A percentile compares a stretch with the other conserved stretches of the same genome.
Evolutionary conservation across 2,329 filamentous ascomycete genomes (phyloP).

Genomic region (Colletotrichum noveboracense): DNA sequence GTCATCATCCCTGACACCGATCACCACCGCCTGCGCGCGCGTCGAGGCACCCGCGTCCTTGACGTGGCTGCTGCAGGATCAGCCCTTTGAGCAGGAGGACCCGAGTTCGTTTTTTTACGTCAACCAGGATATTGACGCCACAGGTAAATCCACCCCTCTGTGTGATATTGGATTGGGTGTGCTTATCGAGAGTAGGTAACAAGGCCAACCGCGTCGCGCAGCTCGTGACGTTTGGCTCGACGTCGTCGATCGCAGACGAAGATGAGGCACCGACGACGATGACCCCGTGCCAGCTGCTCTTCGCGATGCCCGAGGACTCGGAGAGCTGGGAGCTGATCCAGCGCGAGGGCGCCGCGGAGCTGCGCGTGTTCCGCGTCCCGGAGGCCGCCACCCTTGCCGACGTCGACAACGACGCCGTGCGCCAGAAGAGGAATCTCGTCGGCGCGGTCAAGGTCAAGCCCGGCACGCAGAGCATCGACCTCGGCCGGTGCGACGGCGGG

Average conservation of each 20-base stretch:
- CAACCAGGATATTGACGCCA: constrained; percentile 19
- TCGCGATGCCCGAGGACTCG: constrained; percentile 18
- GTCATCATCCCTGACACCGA: neutral
- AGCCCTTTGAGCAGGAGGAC: constrained; percentile 20
- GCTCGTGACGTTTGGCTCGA: constrained; percentile 14
- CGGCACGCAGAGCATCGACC: constrained; percentile 11
- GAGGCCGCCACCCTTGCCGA: neutral
- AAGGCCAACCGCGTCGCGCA: constrained; percentile 20
- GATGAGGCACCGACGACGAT: neutral
- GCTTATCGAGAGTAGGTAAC: neutral
- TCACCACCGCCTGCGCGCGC: constrained; percentile 1
- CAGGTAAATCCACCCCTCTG: neutral
- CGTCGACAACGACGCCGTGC: neutral
- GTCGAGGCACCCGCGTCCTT: constrained; percentile 11
- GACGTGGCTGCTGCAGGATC: constrained; percentile 17
- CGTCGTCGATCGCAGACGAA: neutral
- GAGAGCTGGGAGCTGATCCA: constrained; percentile 23
- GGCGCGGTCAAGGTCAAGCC: constrained; percentile 7
- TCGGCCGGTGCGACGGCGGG: constrained; percentile 1
- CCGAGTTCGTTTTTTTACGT: constrained; percentile 22
- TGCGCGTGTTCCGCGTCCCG: constrained; percentile 8
- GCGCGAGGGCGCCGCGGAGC: constrained; percentile 11
- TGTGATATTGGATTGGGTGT: neutral
- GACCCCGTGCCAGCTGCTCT: constrained; percentile 10
- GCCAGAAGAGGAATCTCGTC: neutral